phyloP scores from a whole-genome alignment of 495 filamentous ascomycete genomes.

The Xylaria venustula region DNA sequence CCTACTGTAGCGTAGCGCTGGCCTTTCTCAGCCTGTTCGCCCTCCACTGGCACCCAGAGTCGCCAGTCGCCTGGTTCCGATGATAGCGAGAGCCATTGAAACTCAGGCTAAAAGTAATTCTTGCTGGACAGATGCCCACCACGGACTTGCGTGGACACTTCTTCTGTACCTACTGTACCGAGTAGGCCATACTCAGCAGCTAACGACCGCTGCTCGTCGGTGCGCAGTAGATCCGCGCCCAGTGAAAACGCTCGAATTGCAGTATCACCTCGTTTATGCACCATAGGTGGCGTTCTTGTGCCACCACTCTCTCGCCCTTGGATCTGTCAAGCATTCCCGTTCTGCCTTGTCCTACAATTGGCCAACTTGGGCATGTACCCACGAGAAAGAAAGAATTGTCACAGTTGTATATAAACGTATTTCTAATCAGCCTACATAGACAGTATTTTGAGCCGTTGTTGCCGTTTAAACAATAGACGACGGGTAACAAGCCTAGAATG shows the following conservation, averaged over 20 bases:
- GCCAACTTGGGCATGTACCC: neutral
- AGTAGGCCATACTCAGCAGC: neutral
- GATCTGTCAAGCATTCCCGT: slow-evolving; percentile 1
- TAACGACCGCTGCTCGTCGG: neutral
- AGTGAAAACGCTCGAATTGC: no score
- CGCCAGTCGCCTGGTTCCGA: slow-evolving; percentile 11
- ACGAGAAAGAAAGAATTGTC: no score
- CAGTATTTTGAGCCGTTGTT: no score
- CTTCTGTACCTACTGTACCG: neutral
- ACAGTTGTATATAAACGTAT: no score
- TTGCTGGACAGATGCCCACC: slow-evolving; percentile 3
- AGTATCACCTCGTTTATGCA: slow-evolving; percentile 10
- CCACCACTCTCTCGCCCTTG: slow-evolving; percentile 4
- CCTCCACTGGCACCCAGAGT: neutral
- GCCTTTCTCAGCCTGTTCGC: neutral
- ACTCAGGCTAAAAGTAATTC: slow-evolving; percentile 10
- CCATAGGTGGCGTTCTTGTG: neutral
- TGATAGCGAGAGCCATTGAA: neutral
- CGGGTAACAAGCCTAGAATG: no score
- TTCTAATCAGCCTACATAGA: no score
- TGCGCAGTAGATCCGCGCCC: neutral
- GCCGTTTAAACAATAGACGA: no score
- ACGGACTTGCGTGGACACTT: neutral
- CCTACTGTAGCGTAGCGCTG: no score
- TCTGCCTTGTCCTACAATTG: neutral